Base-by-base conservation (phyloP, 257 asterid species). In the Solanum gandarillasii region DNA sequence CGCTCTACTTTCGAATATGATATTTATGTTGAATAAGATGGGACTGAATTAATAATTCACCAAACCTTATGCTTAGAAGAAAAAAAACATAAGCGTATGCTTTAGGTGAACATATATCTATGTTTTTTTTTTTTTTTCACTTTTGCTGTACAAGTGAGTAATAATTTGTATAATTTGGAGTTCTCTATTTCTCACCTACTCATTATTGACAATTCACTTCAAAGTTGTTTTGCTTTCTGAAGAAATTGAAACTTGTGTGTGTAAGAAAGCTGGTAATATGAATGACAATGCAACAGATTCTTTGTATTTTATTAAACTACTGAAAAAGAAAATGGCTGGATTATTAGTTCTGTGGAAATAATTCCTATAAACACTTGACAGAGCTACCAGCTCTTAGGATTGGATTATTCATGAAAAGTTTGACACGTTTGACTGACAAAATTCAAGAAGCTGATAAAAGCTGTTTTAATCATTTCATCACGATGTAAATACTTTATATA, bases 1-100 rank as follows among this genome's bases (percentile, higher is more conserved):
- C 1, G 1, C 10, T 55, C n/a, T 18, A 0, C n/a, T 0, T 52
- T 52, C 9, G 0, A 18, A 6, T 52, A 0, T 52, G 9, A 52
- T 6, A 52, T 52, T 55, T 55, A 55, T 55, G n/a, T 18, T 5
- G 0, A 52, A 55, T 43, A 20, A 6, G 62, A 2, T 55, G 62
- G 3, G 23, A 6, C 62, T 55, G 62, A 6, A 55, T 6, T 2
- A 55, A 18, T 2, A 55, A 0, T 52, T 18, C 23, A 18, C 62
- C 9, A 16, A 48, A 48, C 52, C 52, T 43, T 43, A 0, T 43
- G 52, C 16, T 43, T 43, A 43, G 52, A 43, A 43, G 52, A 43
- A 12, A 12, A 43, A 41, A 3, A 43, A 12, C 48, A 43, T 0
- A 12, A 43, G 52, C 12, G 4, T 43, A 43, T 43, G 55, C 55